Evolutionary conservation across 371 early-diverging fungal species (phyloP), one percentile per base, ranked within the genome.

Genomic region (Neoconidiobolus thromboides): DNA sequence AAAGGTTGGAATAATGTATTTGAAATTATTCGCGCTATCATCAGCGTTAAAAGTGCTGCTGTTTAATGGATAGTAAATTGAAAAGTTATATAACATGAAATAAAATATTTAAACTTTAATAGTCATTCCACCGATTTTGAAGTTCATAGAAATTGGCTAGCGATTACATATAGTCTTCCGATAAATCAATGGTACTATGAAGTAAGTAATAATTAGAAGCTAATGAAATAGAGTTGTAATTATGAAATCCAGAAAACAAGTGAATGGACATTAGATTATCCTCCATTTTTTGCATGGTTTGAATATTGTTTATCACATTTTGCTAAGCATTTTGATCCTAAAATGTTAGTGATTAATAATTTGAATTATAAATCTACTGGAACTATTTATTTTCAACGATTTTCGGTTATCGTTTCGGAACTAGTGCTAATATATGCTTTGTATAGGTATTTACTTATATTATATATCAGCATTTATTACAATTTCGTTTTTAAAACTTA

Each of bases 101-200:
- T 26, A 26, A 26, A 26, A 26, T 26, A 43, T 9, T 53, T 60
- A 61, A 39, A 62, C n/a, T 58, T 48, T 3, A 51, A 37, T 66
- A 86, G 87, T 69, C 79, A 78, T 61, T 95, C 96, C 42, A 96
- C 97, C 10, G 97, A 96, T 74, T 96, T 96, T 77, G 97, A 96
- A 69, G 97, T 96, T 2, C 97, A 96, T 73, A 79, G 97, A 59
- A 94, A 96, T 71, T 96, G 97, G 97, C 77, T 96, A 37, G 95
- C 95, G 43, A 87, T 96, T 60, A 96, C 97, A 2, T 73, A 82
- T 62, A 78, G 79, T 53, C 71, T 91, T 26, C 91, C 95, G 1
- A 67, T 91, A 37, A 67, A 70, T 7, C 55, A 81, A 61, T 96
- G 97, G 97, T 96, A 96, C 65, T 74, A 71, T 64, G 93, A 94